Conservation (phyloP, 2,329 filamentous ascomycete species). For the Neocucurbitaria cava region DNA sequence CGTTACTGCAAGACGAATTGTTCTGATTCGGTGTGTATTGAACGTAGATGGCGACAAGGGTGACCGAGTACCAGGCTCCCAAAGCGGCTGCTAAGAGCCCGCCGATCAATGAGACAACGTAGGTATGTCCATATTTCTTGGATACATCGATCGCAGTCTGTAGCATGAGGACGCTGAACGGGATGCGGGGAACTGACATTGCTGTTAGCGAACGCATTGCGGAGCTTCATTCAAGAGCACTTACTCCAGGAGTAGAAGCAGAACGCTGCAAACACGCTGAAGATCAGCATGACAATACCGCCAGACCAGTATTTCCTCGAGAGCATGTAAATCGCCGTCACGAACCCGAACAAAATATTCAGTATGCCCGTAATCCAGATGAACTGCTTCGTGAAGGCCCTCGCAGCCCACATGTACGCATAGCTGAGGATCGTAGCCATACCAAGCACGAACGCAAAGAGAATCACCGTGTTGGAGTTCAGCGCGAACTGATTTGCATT, state of each 20-base stretch:
- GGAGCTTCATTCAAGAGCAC: neutral
- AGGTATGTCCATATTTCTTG: slow-evolving; percentile 84
- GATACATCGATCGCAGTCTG: slow-evolving; percentile 85
- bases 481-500: slow-evolving; percentile 71
- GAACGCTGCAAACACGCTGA: slow-evolving; percentile 78
- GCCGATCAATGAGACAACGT: slow-evolving; percentile 82
- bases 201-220: too few species aligned
- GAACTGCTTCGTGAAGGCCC: slow-evolving; percentile 84
- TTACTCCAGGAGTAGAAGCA: slow-evolving; percentile 80
- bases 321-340: slow-evolving; percentile 86
- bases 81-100: slow-evolving; percentile 78
- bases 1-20: slow-evolving; percentile 63
- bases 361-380: slow-evolving; percentile 77
- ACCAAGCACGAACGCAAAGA: slow-evolving; percentile 80
- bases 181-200: slow-evolving; percentile 79
- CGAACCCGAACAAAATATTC: slow-evolving; percentile 81
- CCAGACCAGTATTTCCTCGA: slow-evolving; percentile 78
- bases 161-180: slow-evolving; percentile 89
- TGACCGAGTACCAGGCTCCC: slow-evolving; percentile 85
- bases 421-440: slow-evolving; percentile 78
- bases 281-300: slow-evolving; percentile 86
- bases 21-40: slow-evolving; percentile 72
- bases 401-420: slow-evolving; percentile 76
- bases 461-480: slow-evolving; percentile 82
- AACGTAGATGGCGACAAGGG: slow-evolving; percentile 84